Evolutionary conservation across 116 monocot genomes (phyloP).

Genomic region (Trichopus zeylanicus): DNA sequence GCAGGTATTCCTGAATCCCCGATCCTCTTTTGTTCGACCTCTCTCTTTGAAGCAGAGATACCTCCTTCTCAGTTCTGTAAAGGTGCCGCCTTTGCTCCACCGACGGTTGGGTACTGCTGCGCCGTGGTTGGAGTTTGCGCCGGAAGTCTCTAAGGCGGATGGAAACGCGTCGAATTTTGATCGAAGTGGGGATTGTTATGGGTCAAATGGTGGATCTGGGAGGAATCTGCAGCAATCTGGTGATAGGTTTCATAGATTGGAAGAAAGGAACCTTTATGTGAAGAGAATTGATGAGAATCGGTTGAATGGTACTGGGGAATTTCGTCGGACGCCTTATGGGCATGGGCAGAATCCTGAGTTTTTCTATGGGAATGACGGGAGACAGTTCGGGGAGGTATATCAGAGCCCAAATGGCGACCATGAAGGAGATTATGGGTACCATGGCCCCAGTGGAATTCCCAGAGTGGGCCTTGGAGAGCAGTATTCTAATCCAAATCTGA

Average conservation of each 20-base stretch:
- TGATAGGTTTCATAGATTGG: not conserved
- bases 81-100: not conserved
- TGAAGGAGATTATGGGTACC: too few species aligned
- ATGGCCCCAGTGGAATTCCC: too few species aligned
- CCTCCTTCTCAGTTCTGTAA: not conserved
- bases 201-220: not conserved
- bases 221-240: not conserved
- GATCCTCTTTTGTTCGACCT: not conserved
- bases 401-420: not conserved
- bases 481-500: too few species aligned
- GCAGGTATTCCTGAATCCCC: not conserved
- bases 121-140: not conserved
- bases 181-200: not conserved
- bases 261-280: not conserved
- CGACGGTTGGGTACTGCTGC: constrained; percentile 4
- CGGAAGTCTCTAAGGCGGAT: not conserved
- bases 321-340: not conserved
- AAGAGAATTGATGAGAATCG: not conserved
- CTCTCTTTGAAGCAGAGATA: not conserved
- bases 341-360: not conserved
- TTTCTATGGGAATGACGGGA: not conserved
- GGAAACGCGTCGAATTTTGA: not conserved
- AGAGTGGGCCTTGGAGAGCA: too few species aligned
- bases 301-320: not conserved
- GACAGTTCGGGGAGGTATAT: not conserved